A percentile compares a stretch with the other conserved stretches of the same genome.
phyloP scores from a whole-genome alignment of 2,329 filamentous ascomycete species.

The Phyllosticta citriasiana region DNA sequence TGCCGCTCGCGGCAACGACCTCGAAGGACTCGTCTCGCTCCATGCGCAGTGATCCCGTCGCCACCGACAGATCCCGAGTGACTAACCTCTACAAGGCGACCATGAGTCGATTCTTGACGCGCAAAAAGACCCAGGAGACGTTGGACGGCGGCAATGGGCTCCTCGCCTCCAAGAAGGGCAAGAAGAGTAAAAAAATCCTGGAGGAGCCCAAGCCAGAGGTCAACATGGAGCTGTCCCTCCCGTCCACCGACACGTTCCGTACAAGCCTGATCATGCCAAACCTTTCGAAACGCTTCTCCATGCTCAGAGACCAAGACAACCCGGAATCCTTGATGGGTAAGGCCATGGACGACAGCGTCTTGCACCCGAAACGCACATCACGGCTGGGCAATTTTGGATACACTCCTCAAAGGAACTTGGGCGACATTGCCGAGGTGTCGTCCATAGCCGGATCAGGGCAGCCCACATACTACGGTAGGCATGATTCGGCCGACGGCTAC shows the following conservation, averaged over 20 bases:
- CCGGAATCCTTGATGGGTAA: conserved; percentile 83
- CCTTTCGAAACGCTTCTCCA: conserved; percentile 89
- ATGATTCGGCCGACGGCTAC: conserved; percentile 42
- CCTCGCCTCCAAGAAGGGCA: conserved; percentile 33
- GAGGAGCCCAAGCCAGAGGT: conserved; percentile 53
- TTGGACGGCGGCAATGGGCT: conserved; percentile 15
- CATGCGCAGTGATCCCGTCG: background rate
- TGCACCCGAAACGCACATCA: conserved; percentile 73
- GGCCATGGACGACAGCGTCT: conserved; percentile 87
- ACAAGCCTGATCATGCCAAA: conserved; percentile 95
- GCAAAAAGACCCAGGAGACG: conserved; percentile 59
- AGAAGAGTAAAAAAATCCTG: conserved; percentile 41
- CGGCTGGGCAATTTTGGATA: conserved; percentile 64
- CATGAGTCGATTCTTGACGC: conserved; percentile 71
- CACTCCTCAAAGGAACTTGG: conserved; percentile 44
- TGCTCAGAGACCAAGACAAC: conserved; percentile 91
- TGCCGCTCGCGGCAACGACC: background rate
- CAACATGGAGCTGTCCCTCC: conserved; percentile 64
- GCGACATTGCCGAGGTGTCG: conserved; percentile 84
- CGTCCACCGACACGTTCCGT: conserved; percentile 78
- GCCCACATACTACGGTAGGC: conserved; percentile 38
- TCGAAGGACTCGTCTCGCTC: conserved; percentile 3
- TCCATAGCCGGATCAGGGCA: conserved; percentile 51
- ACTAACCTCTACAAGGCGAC: conserved; percentile 14
- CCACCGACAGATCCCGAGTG: conserved; percentile 1